Base-by-base conservation (phyloP, 2,329 filamentous ascomycete species). In the Rhynchosporium graminicola region DNA sequence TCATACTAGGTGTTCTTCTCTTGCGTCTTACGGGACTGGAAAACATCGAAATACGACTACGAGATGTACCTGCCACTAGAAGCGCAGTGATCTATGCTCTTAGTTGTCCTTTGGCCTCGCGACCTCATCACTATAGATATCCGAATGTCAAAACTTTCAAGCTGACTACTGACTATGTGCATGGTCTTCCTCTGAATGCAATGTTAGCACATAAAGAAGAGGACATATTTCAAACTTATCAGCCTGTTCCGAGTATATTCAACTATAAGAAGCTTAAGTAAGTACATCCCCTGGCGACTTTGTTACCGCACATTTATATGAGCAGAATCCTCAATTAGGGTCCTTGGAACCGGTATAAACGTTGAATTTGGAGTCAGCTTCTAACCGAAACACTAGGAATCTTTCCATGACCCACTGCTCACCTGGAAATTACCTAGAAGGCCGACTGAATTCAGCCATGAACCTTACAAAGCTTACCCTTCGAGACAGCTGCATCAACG, bases 21-120 rank as follows among this genome's bases (percentile, higher is more conserved):
- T 50, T 57, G 28, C 26, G 36, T 13, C 26, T 65, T 2, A 15
- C 20, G 15, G n/a, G 57, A 3, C 26, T 65, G 8, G 45, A 9
- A 50, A 26, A 55, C 4, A 52, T 63, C 33, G 58, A 65, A 2
- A 46, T 65, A 20, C 45, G 58, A n/a, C 20, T 65, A 5, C 61
- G 63, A 20, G 52, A 59, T 2, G 20, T 10, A 2, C 59, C 59
- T 4, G 42, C 45, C 2, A 38, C 56, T 12, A 28, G 38, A 33
- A 62, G 38, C 40, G 13, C 50, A n/a, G 54, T 64, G 13, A 54
- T 64, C 45, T 56, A 64, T 13, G 55, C 59, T 26, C 50, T 64
- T 2, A 28, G 28, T 4, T 40, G 20, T 15, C 38, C 58, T 1
- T 4, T 20, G 29, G 38, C 4, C 13, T 13, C 13, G 12, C 9